phyloP scores from a whole-genome alignment of 306 rosid species.

The Coriaria nepalensis region DNA sequence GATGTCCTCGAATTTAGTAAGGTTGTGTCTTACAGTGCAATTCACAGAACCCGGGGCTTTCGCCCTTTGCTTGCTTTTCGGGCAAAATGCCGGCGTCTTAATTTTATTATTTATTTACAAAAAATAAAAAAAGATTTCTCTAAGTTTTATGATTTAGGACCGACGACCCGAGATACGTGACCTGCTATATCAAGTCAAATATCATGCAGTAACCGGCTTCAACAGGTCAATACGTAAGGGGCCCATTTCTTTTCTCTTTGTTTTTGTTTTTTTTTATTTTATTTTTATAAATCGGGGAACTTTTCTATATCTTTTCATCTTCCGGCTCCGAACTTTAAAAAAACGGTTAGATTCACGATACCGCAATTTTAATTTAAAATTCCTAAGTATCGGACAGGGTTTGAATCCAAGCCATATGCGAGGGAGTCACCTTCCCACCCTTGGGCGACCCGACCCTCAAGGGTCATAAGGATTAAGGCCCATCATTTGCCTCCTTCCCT shows the following conservation, averaged over 20 bases:
- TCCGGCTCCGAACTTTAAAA: too few species aligned
- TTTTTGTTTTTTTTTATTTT: not conserved
- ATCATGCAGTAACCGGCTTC: not conserved
- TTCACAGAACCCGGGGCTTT: too few species aligned
- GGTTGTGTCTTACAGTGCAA: not conserved
- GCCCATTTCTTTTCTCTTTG: not conserved
- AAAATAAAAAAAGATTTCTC: not conserved
- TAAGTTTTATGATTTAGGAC: conserved; percentile 1
- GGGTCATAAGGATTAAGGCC: too few species aligned
- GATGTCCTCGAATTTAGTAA: not conserved
- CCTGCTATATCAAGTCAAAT: conserved; percentile 6
- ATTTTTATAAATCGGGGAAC: not conserved
- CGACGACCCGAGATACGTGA: conserved; percentile 4
- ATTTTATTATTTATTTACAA: not conserved
- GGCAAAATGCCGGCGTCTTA: conserved; percentile 4
- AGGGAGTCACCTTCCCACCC: too few species aligned
- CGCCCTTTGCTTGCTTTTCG: conserved; percentile 10
- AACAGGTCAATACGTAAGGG: not conserved
- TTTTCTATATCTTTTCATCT: not conserved
- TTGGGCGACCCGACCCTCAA: too few species aligned
- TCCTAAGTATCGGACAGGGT: too few species aligned
- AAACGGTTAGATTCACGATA: too few species aligned
- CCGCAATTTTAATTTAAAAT: too few species aligned
- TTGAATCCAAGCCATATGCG: too few species aligned
- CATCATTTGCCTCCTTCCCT: not conserved